Evolutionary conservation across 2,329 filamentous ascomycete species (phyloP).

Genomic region (Chalaropsis thielavioides): DNA sequence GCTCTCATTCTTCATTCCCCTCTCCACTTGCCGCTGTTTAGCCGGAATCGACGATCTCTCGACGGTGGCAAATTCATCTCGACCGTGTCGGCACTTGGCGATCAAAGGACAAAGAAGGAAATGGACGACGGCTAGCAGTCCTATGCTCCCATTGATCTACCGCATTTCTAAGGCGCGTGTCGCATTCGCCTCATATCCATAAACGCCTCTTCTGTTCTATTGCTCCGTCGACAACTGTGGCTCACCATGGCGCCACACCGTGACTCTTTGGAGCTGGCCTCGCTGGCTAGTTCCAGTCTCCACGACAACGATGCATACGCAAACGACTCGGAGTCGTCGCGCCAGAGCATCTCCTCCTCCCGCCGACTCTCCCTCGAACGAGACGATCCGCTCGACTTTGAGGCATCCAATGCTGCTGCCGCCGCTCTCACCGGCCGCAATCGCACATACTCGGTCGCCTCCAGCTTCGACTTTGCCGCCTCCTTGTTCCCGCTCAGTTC

Average conservation of each 20-base stretch:
- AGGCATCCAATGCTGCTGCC: constrained; percentile 39
- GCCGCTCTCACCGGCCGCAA: constrained; percentile 28
- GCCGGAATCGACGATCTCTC: neutral
- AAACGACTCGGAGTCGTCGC: constrained; percentile 50
- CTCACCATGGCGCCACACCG: constrained; percentile 35
- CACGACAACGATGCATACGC: constrained; percentile 23
- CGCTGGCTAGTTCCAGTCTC: constrained; percentile 68
- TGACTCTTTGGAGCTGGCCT: constrained; percentile 93
- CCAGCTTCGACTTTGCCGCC: constrained; percentile 87
- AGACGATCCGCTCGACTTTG: constrained; percentile 58
- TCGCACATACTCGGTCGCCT: constrained; percentile 78
- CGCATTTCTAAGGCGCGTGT: neutral
- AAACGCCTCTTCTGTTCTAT: neutral
- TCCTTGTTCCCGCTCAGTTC: constrained; percentile 87
- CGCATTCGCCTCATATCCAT: neutral
- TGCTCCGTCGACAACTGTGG: constrained; percentile 19
- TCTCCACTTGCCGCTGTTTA: neutral
- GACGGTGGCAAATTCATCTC: neutral
- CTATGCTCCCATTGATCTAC: neutral
- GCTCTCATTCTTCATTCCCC: neutral
- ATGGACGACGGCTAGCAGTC: neutral
- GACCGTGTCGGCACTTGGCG: neutral
- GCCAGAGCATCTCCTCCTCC: constrained; percentile 83
- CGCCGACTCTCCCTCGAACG: constrained; percentile 77
- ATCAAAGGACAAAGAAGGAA: neutral